Percentiles rank a stretch among this genome's conserved stretches.
Evolutionary conservation across 257 asterid genomes (phyloP).

Genomic region (Lavandula angustifolia): DNA sequence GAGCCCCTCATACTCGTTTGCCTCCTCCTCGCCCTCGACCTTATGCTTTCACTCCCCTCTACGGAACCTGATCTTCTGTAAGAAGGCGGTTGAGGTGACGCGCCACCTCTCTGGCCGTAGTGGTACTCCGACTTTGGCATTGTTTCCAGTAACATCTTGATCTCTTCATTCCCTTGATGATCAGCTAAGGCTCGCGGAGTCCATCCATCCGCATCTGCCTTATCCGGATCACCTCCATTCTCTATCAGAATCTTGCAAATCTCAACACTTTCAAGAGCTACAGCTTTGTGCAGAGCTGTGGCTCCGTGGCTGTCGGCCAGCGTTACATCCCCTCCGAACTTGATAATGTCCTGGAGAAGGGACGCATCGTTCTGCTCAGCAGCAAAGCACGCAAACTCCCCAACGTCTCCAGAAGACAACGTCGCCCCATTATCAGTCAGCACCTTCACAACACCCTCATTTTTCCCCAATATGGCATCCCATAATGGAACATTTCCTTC

Average conservation of each 20-base stretch:
- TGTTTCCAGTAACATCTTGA: conserved; percentile 44
- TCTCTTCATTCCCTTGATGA: conserved; percentile 61
- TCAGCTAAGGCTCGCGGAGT: conserved; percentile 73
- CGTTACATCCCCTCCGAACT: conserved; percentile 59
- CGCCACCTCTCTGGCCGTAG: not conserved
- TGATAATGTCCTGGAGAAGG: conserved; percentile 52
- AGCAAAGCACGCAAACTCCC: conserved; percentile 61
- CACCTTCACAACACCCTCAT: conserved; percentile 42
- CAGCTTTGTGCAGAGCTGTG: conserved; percentile 73
- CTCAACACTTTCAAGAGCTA: conserved; percentile 59
- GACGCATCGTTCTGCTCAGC: conserved; percentile 59
- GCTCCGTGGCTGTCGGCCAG: conserved; percentile 48
- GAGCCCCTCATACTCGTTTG: conserved; percentile 52
- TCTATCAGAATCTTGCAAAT: conserved; percentile 60
- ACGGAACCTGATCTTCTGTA: conserved; percentile 6
- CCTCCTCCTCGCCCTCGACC: conserved; percentile 41
- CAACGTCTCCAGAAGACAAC: conserved; percentile 62
- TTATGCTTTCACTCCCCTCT: not conserved
- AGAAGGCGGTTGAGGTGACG: not conserved
- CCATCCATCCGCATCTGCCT: conserved; percentile 62
- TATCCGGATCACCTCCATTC: conserved; percentile 59
- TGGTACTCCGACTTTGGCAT: conserved; percentile 2
- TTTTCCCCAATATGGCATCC: conserved; percentile 70
- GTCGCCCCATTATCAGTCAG: conserved; percentile 65
- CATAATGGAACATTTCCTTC: conserved; percentile 83